Evolutionary conservation across 2,329 filamentous ascomycete species (phyloP).

Genomic region (Trichoderma asperellum): DNA sequence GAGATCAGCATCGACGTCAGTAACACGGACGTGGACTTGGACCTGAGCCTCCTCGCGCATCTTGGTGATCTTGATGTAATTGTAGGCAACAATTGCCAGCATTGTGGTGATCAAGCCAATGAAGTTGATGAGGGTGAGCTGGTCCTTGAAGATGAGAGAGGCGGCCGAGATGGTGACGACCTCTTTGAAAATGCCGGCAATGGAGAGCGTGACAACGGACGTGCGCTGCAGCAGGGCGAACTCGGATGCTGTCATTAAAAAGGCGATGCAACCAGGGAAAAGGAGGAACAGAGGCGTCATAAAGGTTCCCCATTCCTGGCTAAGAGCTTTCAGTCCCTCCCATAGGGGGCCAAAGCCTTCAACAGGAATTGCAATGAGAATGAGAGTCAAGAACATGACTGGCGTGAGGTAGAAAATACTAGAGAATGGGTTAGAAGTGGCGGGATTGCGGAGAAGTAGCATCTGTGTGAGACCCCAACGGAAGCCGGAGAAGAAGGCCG

Average conservation of each 20-base stretch:
- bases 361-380: constrained; percentile 80
- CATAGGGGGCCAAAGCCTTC: constrained; percentile 75
- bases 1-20: constrained; percentile 41
- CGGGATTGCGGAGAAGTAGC: constrained; percentile 87
- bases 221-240: constrained; percentile 95
- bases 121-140: constrained; percentile 84
- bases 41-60: constrained; percentile 78
- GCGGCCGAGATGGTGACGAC: constrained; percentile 93
- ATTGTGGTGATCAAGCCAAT: constrained; percentile 88
- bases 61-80: constrained; percentile 88
- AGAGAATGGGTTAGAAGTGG: constrained; percentile 94
- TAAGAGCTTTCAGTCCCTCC: constrained; percentile 66
- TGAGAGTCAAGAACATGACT: constrained; percentile 87
- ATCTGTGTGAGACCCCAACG: constrained; percentile 99
- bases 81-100: constrained; percentile 83
- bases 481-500: constrained; percentile 94
- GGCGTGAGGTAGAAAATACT: constrained; percentile 98
- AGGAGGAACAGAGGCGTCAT: constrained; percentile 74
- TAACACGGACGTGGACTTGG: constrained; percentile 51
- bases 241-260: constrained; percentile 95
- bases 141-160: constrained; percentile 85
- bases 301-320: constrained; percentile 67
- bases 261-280: constrained; percentile 89
- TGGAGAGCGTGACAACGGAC: constrained; percentile 91
- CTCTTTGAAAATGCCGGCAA: constrained; percentile 98